Evolutionary conservation across 2,329 filamentous ascomycete species (phyloP).

Genomic region (Boeremia lycopersici): DNA sequence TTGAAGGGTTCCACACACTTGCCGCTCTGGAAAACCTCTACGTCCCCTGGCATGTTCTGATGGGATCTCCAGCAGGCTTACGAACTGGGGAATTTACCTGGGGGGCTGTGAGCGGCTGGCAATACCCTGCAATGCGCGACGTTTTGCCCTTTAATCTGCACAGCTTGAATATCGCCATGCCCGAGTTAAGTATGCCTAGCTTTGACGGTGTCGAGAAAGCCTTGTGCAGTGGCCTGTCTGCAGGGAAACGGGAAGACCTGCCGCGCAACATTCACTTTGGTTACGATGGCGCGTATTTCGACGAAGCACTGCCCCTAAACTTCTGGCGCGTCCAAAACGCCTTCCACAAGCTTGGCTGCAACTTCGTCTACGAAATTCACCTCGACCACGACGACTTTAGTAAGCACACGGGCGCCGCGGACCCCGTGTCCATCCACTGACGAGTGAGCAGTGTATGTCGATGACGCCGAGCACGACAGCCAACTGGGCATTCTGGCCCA

Average conservation of each 20-base stretch:
- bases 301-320: neutral
- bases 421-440: neutral
- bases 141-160: neutral
- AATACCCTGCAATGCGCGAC: neutral
- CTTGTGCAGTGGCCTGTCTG: neutral
- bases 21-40: neutral
- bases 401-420: neutral
- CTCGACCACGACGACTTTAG: neutral
- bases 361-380: neutral
- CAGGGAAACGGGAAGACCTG: neutral
- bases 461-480: neutral
- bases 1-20: neutral
- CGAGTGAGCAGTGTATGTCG: neutral
- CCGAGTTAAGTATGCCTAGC: neutral
- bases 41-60: neutral
- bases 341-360: neutral
- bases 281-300: neutral
- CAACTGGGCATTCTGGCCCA: neutral
- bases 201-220: neutral
- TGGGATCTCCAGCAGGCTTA: neutral
- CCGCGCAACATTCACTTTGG: neutral
- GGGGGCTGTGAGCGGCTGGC: neutral
- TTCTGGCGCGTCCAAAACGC: neutral
- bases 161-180: neutral
- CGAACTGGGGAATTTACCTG: neutral